phyloP scores from a whole-genome alignment of 306 rosid genomes.

The Cyclanthera cordifolia region DNA sequence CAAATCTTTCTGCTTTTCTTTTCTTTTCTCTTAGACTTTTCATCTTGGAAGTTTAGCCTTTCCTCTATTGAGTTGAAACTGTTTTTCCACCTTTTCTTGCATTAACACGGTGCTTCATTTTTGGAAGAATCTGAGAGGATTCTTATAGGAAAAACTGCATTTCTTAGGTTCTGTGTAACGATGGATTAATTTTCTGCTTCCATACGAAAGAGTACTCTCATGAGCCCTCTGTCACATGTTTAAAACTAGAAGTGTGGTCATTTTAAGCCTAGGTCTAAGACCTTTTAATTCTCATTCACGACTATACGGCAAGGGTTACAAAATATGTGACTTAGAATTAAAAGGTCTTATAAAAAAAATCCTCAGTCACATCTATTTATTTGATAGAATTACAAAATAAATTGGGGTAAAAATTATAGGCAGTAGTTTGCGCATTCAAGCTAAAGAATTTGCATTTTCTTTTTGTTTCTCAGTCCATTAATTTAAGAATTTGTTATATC shows the following conservation, averaged over 20 bases:
- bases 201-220: neutral
- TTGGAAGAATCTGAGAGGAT: neutral
- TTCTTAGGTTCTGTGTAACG: neutral
- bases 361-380: neutral
- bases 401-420: neutral
- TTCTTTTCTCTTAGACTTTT: no score
- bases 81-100: neutral
- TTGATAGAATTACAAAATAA: neutral
- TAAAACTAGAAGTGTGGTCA: neutral
- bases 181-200: neutral
- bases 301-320: no score
- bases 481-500: neutral
- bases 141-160: neutral
- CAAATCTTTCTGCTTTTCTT: neutral
- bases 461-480: slow-evolving; percentile 1
- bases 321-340: no score
- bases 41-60: neutral
- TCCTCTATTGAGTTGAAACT: neutral
- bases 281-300: neutral
- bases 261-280: neutral
- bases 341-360: no score
- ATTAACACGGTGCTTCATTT: neutral
- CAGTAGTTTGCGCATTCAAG: neutral
- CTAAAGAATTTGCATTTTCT: neutral
- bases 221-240: neutral